These are phyloP conservation scores for Guadua angustifolia DNA, from an alignment of 176 grass and related monocot genomes.

Conservation along the genomic window DNA sequence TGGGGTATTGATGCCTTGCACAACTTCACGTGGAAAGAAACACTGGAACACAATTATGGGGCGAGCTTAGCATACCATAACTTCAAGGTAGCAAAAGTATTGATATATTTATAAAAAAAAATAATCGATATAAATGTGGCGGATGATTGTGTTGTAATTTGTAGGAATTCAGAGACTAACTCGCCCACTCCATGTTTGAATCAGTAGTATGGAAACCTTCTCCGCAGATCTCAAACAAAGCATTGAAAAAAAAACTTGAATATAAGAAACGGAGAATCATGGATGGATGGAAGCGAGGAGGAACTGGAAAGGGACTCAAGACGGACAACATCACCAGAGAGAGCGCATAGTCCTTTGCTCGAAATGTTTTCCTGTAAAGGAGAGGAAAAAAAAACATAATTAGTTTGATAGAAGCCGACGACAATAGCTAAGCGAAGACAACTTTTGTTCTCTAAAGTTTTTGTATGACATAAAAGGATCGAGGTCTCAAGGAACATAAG, in stretches of 20 bases:
- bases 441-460: not conserved
- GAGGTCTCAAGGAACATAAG: not conserved
- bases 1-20: constrained; percentile 66
- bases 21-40: constrained; percentile 79
- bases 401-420: not conserved
- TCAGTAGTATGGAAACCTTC: constrained; percentile 52
- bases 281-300: not conserved
- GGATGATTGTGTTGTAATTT: not conserved
- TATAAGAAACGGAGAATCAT: not conserved
- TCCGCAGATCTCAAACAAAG: constrained; percentile 48
- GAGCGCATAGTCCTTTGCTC: constrained; percentile 63
- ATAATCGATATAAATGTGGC: not conserved
- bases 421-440: not conserved
- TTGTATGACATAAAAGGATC: not conserved
- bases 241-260: constrained; percentile 20
- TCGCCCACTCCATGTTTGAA: constrained; percentile 54
- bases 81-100: not conserved
- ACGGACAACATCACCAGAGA: constrained; percentile 67
- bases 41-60: constrained; percentile 48
- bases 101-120: not conserved
- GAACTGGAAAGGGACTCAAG: constrained; percentile 62
- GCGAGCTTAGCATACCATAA: constrained; percentile 37
- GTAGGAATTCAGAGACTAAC: constrained; percentile 7
- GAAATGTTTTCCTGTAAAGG: constrained; percentile 70
- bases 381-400: constrained; percentile 5